These are phyloP conservation scores for Penicillium antarcticum DNA, from an alignment of 495 filamentous ascomycete genomes.

Conservation along the genomic window DNA sequence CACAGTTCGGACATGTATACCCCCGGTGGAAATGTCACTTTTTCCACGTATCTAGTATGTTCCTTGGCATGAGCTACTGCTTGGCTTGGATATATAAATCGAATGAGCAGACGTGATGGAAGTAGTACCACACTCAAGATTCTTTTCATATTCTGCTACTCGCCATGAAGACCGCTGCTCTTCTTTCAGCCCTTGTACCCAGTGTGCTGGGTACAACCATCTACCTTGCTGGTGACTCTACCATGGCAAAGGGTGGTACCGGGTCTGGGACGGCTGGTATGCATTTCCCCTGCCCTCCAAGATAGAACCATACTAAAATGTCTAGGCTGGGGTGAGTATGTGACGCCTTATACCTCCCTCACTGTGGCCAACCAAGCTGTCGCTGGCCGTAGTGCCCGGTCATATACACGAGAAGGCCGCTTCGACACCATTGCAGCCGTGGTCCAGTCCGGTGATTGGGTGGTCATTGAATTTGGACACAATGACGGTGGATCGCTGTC, in stretches of 20 bases:
- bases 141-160: constrained; percentile 6
- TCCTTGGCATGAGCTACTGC: not conserved
- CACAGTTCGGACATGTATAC: not conserved
- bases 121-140: not conserved
- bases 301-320: constrained; percentile 1
- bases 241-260: constrained; percentile 47
- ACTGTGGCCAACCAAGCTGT: constrained; percentile 57
- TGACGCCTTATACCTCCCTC: constrained; percentile 41
- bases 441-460: constrained; percentile 51
- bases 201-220: constrained; percentile 32
- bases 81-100: not conserved
- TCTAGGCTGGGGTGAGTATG: constrained; percentile 59
- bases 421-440: constrained; percentile 51
- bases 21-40: not conserved
- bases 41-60: constrained; percentile 17
- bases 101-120: no score
- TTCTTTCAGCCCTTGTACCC: constrained; percentile 23
- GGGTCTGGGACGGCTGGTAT: constrained; percentile 31
- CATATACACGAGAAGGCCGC: constrained; percentile 57
- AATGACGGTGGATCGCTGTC: constrained; percentile 61
- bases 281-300: not conserved
- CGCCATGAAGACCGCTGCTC: constrained; percentile 24
- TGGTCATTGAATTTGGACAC: constrained; percentile 64
- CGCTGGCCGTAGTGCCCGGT: constrained; percentile 57
- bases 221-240: constrained; percentile 57